Percentiles rank a stretch among this genome's conserved stretches.
Evolutionary conservation across 2,329 filamentous ascomycete species (phyloP).

Genomic region (Aspergillus candidus): DNA sequence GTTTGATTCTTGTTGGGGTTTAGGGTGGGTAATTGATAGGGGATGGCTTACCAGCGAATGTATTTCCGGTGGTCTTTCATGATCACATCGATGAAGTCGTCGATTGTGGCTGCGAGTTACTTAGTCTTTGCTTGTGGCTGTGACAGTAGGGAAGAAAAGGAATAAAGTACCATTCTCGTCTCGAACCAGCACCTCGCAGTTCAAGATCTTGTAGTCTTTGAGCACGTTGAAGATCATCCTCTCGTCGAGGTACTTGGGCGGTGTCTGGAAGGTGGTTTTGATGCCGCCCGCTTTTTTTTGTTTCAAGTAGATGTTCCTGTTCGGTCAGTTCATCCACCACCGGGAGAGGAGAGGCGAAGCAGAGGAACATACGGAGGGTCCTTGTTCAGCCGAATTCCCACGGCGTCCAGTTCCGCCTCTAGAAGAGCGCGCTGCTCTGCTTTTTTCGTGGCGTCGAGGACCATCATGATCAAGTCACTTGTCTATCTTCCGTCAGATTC

Average conservation of each 20-base stretch:
- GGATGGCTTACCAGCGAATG: conserved; percentile 59
- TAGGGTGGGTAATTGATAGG: neutral
- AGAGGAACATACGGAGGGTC: conserved; percentile 66
- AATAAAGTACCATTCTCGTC: conserved; percentile 66
- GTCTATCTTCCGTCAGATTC: conserved; percentile 47
- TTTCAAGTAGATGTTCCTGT: conserved; percentile 93
- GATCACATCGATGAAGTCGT: conserved; percentile 98
- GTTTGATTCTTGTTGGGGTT: neutral
- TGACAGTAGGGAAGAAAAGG: neutral
- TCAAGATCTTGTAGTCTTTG: conserved; percentile 96
- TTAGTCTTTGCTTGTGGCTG: conserved; percentile 1
- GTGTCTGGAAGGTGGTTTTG: conserved; percentile 92
- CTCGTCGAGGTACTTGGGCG: conserved; percentile 88
- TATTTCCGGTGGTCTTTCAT: conserved; percentile 99
- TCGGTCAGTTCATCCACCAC: neutral
- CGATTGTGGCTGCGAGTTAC: conserved; percentile 64
- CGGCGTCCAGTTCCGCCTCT: conserved; percentile 88
- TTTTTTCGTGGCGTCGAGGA: conserved; percentile 92
- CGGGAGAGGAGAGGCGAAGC: neutral
- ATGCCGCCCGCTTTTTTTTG: conserved; percentile 92
- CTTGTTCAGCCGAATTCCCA: conserved; percentile 87
- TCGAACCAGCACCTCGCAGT: conserved; percentile 90
- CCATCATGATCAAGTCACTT: conserved; percentile 93
- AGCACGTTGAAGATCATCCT: conserved; percentile 98
- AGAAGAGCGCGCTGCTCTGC: conserved; percentile 85